Conservation (phyloP, 2,329 filamentous ascomycete species). For the Microsporum canis region DNA sequence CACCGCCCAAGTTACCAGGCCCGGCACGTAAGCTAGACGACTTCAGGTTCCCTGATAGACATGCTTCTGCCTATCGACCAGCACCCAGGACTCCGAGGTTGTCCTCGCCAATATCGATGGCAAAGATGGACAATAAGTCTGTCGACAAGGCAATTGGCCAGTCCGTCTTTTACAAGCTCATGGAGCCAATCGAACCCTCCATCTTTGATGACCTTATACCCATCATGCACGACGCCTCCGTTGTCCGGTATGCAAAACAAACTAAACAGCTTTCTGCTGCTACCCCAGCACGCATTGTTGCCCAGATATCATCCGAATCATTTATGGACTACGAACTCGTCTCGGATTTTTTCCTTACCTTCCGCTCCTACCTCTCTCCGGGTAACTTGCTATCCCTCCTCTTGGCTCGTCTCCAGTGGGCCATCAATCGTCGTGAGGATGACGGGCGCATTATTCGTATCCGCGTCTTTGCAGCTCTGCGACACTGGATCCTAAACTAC, state of each 20-base stretch:
- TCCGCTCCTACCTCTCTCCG: constrained; percentile 71
- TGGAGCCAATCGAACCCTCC: constrained; percentile 49
- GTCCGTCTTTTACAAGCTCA: constrained; percentile 34
- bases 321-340: constrained; percentile 95
- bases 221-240: constrained; percentile 66
- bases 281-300: constrained; percentile 79
- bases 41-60: constrained; percentile 64
- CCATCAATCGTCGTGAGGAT: constrained; percentile 66
- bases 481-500: constrained; percentile 97
- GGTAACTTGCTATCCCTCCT: constrained; percentile 70
- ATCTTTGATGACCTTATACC: constrained; percentile 75
- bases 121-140: neutral
- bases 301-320: constrained; percentile 89
- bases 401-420: constrained; percentile 76
- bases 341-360: constrained; percentile 96
- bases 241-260: constrained; percentile 67
- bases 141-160: neutral
- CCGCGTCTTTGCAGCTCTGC: constrained; percentile 83
- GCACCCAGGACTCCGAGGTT: neutral
- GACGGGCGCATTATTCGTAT: constrained; percentile 89
- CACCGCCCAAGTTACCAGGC: constrained; percentile 61
- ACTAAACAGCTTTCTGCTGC: constrained; percentile 73
- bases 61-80: constrained; percentile 59
- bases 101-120: constrained; percentile 35
- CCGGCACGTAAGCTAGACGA: constrained; percentile 76